Evolutionary conservation across 2,329 filamentous ascomycete species (phyloP), one percentile per base, ranked within the genome.

Genomic region (Beauveria bassiana): DNA sequence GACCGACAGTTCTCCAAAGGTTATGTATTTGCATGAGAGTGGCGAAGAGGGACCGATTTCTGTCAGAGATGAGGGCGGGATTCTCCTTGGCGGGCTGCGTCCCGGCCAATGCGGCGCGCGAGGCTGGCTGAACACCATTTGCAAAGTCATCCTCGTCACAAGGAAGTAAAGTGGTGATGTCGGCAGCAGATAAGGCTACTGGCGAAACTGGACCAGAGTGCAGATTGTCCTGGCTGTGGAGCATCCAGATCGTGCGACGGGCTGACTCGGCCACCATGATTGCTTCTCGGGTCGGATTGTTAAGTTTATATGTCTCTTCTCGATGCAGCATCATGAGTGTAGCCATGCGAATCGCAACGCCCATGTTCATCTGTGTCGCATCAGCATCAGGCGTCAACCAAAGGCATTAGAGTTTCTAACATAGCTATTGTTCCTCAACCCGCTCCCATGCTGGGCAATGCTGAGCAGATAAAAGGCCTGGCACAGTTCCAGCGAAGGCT

Each of bases 381-480:
- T 64, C 61, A 26, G 42, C 6, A 8, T 47, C 26, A 7, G 7
- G 45, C 42, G 28, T 61, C 6, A 28, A 26, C 3, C 31, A 3
- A 45, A 22, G 3, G 45, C 3, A 7, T 24, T 62, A 47, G 22
- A 26, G 26, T 9, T 14, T 47, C 81, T 67, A 69, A 84, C 81
- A 65, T 81, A 82, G 69, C 82, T 85, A 59, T 74, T 75, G 56
- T 82, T 81, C 46, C 76, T 79, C 64, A 80, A 72, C 0, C 80
- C 82, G 58, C 78, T 82, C 16, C 81, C 81, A 67, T 85, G 82
- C 65, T 86, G 82, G 5, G 82, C 81, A 60, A 86, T 79, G 66
- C 81, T 83, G 18, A 86, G 71, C 3, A 86, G 70, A 64, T 84
- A 85, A 63, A 85, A 85, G 1, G 78, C 82, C 68, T 86, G 83